Evolutionary conservation across 2,329 filamentous ascomycete genomes (phyloP).

Genomic region (Hypocreales sp.): DNA sequence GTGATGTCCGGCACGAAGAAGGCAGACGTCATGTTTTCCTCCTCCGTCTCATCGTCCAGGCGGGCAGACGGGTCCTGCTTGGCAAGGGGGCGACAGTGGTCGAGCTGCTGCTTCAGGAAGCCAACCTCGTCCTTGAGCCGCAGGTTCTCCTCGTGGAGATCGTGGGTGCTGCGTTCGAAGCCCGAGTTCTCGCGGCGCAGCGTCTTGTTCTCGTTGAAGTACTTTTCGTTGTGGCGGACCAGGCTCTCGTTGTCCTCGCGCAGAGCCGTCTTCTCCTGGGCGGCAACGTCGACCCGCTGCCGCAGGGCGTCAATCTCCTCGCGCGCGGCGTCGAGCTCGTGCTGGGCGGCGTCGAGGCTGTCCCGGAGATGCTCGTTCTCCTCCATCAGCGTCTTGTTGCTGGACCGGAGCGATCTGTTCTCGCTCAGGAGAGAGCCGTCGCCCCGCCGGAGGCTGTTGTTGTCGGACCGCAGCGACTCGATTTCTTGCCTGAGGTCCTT

Average conservation of each 20-base stretch:
- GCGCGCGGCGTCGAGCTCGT: conserved; percentile 24
- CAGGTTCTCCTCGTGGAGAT: conserved; percentile 29
- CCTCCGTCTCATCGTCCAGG: conserved; percentile 23
- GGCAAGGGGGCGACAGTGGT: conserved; percentile 22
- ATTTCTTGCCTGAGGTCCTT: conserved; percentile 22
- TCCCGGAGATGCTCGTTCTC: conserved; percentile 29
- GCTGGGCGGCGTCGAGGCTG: conserved; percentile 21
- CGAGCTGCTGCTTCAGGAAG: conserved; percentile 27
- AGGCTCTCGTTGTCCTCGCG: conserved; percentile 35
- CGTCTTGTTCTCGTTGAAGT: conserved; percentile 36
- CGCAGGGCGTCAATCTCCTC: conserved; percentile 24
- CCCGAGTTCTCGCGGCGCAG: conserved; percentile 30
- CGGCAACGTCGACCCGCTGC: conserved; percentile 20
- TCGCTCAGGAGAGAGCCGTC: conserved; percentile 26
- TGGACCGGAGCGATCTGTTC: conserved; percentile 27
- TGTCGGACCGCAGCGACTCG: conserved; percentile 25
- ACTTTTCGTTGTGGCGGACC: conserved; percentile 38
- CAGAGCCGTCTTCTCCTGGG: conserved; percentile 28
- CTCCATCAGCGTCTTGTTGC: conserved; percentile 22
- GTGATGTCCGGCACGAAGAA: conserved; percentile 45
- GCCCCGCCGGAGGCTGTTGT: conserved; percentile 23
- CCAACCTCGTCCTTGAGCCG: conserved; percentile 32
- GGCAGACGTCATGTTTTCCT: conserved; percentile 43
- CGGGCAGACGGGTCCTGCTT: conserved; percentile 20
- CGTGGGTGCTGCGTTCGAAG: conserved; percentile 28